Evolutionary conservation across 495 filamentous ascomycete species (phyloP).

Genomic region (Penicillium crystallinum): DNA sequence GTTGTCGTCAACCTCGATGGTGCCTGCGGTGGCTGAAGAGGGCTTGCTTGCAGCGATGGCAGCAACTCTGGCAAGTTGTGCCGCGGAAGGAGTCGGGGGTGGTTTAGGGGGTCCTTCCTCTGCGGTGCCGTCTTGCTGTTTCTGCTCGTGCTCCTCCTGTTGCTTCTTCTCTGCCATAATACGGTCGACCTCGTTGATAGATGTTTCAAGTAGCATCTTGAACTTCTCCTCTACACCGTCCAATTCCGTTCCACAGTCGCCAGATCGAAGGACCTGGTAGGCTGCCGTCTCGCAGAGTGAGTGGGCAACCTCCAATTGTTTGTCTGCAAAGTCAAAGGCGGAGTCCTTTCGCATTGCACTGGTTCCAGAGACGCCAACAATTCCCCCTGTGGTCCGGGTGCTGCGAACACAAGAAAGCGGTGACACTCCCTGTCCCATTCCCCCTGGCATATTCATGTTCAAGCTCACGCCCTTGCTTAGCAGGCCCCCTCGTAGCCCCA

Average conservation of each 20-base stretch:
- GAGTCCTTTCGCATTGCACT: constrained; percentile 17
- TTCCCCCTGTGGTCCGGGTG: constrained; percentile 21
- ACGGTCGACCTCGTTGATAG: constrained; percentile 36
- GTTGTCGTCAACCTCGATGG: constrained; percentile 43
- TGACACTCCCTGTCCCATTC: not conserved
- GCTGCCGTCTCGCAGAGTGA: constrained; percentile 77
- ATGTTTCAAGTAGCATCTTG: constrained; percentile 35
- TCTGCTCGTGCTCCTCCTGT: constrained; percentile 13
- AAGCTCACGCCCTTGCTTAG: constrained; percentile 11
- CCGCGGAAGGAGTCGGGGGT: constrained; percentile 15
- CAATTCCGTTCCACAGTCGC: constrained; percentile 72
- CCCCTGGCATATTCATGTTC: not conserved
- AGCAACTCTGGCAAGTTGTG: constrained; percentile 18
- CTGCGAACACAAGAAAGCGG: constrained; percentile 24
- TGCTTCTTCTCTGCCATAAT: constrained; percentile 34
- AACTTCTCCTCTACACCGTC: constrained; percentile 58
- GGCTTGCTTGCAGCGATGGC: constrained; percentile 14
- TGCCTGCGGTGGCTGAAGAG: constrained; percentile 9
- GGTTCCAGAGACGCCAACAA: constrained; percentile 15
- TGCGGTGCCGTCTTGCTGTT: constrained; percentile 14
- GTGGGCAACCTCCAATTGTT: constrained; percentile 71
- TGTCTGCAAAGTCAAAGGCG: constrained; percentile 66
- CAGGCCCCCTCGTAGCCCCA: constrained; percentile 13
- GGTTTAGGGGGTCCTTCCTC: constrained; percentile 15
- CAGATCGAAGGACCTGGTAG: constrained; percentile 79